These are phyloP conservation scores for Trifolium pratense DNA, from an alignment of 306 rosid species.

Conservation along the genomic window DNA sequence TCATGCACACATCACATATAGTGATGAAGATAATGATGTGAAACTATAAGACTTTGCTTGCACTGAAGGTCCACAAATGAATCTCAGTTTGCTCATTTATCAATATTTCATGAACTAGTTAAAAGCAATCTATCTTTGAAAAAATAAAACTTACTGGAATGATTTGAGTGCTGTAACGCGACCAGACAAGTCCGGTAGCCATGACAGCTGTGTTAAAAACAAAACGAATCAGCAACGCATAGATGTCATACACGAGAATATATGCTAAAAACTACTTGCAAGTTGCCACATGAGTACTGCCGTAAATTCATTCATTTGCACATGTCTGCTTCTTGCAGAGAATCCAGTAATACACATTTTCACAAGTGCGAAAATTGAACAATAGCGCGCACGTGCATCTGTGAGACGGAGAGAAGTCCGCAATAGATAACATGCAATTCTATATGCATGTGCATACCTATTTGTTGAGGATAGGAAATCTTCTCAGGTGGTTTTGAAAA, in stretches of 20 bases:
- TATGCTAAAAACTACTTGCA: slow-evolving; percentile 24
- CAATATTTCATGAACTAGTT: slow-evolving; percentile 7
- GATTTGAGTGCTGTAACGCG: slow-evolving; percentile 94
- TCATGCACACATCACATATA: not conserved
- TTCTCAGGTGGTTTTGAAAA: slow-evolving; percentile 91
- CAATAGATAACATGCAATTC: slow-evolving; percentile 8
- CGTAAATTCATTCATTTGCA: slow-evolving; percentile 1
- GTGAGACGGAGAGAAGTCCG: not conserved
- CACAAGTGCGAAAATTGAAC: not conserved
- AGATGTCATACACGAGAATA: slow-evolving; percentile 10
- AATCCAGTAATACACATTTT: slow-evolving; percentile 20
- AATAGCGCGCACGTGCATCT: not conserved
- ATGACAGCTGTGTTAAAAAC: slow-evolving; percentile 68
- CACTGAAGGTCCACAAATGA: slow-evolving; percentile 4
- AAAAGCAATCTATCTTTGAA: slow-evolving; percentile 8
- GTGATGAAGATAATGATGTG: slow-evolving; percentile 22
- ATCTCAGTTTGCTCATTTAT: slow-evolving; percentile 4
- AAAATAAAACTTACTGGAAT: slow-evolving; percentile 74
- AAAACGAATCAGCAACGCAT: slow-evolving; percentile 26
- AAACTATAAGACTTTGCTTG: slow-evolving; percentile 9
- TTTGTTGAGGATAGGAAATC: slow-evolving; percentile 91
- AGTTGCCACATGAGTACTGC: slow-evolving; percentile 26
- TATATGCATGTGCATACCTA: slow-evolving; percentile 55
- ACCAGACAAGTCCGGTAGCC: slow-evolving; percentile 89
- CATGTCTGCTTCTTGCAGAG: not conserved